phyloP scores from a whole-genome alignment of 2,329 filamentous ascomycete species.

The Fusarium sp. region DNA sequence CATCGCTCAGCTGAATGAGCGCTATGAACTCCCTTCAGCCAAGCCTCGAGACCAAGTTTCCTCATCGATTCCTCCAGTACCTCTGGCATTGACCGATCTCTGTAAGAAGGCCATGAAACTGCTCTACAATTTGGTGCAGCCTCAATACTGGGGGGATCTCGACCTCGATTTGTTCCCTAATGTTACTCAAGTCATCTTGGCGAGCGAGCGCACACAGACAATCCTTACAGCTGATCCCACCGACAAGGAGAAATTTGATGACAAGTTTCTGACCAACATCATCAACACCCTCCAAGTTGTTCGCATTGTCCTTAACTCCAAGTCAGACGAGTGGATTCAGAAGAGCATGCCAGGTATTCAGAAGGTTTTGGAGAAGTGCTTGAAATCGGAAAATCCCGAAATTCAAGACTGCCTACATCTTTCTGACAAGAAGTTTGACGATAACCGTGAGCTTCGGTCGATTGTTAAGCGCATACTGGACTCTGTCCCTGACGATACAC shows the following conservation, averaged over 20 bases:
- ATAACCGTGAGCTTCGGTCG: conserved; percentile 78
- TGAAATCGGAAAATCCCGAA: conserved; percentile 90
- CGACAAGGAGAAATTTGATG: conserved; percentile 80
- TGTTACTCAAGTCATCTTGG: conserved; percentile 86
- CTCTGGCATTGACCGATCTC: conserved; percentile 77
- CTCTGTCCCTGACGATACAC: conserved; percentile 81
- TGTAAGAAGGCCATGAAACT: conserved; percentile 87
- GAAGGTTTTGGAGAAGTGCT: conserved; percentile 88
- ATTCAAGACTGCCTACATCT: conserved; percentile 93
- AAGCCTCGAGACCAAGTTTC: conserved; percentile 69
- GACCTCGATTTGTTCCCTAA: conserved; percentile 93
- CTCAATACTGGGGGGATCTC: conserved; percentile 90
- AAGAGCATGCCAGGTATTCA: conserved; percentile 82
- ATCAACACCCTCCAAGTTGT: conserved; percentile 95
- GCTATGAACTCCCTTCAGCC: conserved; percentile 81
- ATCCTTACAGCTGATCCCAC: conserved; percentile 70
- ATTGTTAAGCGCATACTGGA: conserved; percentile 87
- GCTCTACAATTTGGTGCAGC: conserved; percentile 85
- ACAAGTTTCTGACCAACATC: conserved; percentile 87
- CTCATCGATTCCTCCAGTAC: conserved; percentile 60
- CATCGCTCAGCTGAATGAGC: conserved; percentile 89
- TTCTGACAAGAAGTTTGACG: conserved; percentile 76
- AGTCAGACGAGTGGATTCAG: conserved; percentile 91
- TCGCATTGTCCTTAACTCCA: conserved; percentile 88
- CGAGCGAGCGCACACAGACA: conserved; percentile 79